These are phyloP conservation scores for Debaryomycetaceae sp. DNA, from an alignment of 1,139 yeast species.

Conservation along the genomic window DNA sequence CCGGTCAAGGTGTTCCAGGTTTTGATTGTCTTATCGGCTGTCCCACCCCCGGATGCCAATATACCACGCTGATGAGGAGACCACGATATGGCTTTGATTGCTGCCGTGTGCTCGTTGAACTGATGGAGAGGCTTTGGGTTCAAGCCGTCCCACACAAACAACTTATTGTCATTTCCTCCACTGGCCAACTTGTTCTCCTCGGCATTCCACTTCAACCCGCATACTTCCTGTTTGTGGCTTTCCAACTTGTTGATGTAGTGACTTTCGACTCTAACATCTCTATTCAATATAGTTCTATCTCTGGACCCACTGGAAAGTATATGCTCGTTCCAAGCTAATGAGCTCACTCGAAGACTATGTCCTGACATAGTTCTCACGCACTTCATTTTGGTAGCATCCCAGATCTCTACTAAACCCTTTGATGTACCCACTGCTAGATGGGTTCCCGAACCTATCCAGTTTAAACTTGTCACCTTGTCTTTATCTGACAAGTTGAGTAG, in stretches of 20 bases:
- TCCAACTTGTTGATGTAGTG: constrained; percentile 73
- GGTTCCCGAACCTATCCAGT: constrained; percentile 94
- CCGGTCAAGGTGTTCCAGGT: constrained; percentile 93
- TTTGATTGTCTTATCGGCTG: constrained; percentile 86
- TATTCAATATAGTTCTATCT: constrained; percentile 78
- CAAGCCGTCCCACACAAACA: constrained; percentile 85
- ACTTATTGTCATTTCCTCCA: constrained; percentile 90
- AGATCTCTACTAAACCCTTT: constrained; percentile 84
- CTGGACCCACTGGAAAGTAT: constrained; percentile 83
- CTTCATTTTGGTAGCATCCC: constrained; percentile 88
- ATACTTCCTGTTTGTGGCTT: constrained; percentile 88
- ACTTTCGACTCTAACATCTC: constrained; percentile 87
- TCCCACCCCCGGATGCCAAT: constrained; percentile 95
- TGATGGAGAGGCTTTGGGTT: constrained; percentile 65
- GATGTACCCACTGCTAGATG: constrained; percentile 92
- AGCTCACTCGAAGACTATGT: constrained; percentile 78
- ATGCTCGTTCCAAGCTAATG: constrained; percentile 94
- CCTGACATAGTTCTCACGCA: constrained; percentile 92
- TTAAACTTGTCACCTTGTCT: constrained; percentile 75
- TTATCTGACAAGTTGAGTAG: constrained; percentile 64
- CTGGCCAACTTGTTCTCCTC: constrained; percentile 86
- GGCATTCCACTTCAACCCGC: constrained; percentile 92
- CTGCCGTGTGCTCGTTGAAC: constrained; percentile 85
- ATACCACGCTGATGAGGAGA: constrained; percentile 95
- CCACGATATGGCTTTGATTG: constrained; percentile 97